Conservation (phyloP, 495 filamentous ascomycete genomes). For the Penicillium canescens region DNA sequence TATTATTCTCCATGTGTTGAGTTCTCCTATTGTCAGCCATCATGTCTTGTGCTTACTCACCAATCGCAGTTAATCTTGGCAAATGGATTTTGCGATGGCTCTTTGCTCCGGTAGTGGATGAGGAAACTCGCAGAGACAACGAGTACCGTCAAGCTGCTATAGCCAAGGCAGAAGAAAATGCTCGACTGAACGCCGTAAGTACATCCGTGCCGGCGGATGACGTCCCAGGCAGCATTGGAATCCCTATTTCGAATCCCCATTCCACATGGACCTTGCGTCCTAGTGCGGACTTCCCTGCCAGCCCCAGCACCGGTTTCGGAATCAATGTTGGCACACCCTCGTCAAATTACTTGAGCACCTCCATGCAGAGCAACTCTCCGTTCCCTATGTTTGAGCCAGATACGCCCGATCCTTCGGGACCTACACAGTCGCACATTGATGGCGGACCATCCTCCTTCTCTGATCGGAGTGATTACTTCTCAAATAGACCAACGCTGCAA, state of each 20-base stretch:
- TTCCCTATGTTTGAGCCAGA: constrained; percentile 25
- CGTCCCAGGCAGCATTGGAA: constrained; percentile 46
- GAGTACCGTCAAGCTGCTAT: constrained; percentile 66
- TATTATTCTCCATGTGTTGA: neutral
- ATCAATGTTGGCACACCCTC: constrained; percentile 27
- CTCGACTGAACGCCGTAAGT: constrained; percentile 52
- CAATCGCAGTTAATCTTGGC: constrained; percentile 80
- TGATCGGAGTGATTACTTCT: constrained; percentile 68
- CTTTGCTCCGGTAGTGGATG: constrained; percentile 84
- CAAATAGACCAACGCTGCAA: constrained; percentile 34
- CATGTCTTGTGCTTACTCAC: constrained; percentile 13
- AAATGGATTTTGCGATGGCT: constrained; percentile 96
- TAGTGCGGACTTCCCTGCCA: constrained; percentile 55
- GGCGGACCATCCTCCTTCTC: constrained; percentile 45
- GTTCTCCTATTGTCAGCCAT: neutral
- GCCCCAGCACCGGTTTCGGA: constrained; percentile 64
- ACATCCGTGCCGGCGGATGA: constrained; percentile 64
- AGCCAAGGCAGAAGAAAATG: constrained; percentile 56
- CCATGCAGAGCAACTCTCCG: constrained; percentile 26
- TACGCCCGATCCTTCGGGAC: constrained; percentile 14
- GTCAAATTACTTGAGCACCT: constrained; percentile 26
- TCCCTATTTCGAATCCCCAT: constrained; percentile 45
- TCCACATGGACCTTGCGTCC: constrained; percentile 63
- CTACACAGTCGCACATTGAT: constrained; percentile 38
- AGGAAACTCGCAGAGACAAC: constrained; percentile 82